Conservation (phyloP, 495 filamentous ascomycete genomes). For the Penicillium maclennaniae region DNA sequence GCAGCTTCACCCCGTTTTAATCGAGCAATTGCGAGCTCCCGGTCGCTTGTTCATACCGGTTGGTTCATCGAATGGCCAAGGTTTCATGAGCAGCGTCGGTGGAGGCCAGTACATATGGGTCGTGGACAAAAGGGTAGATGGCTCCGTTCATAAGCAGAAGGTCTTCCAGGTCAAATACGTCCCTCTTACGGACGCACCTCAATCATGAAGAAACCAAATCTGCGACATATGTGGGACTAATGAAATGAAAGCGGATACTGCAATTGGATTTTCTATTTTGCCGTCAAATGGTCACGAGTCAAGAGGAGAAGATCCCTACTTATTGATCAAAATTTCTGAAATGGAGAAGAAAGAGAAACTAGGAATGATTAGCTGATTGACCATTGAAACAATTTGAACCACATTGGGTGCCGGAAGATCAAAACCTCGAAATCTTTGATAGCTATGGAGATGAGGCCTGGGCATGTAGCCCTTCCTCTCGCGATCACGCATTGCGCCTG, state of each 20-base stretch:
- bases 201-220: background rate
- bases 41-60: conserved; percentile 89
- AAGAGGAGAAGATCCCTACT: background rate
- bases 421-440: too few relatives aligned
- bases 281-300: background rate
- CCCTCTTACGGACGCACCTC: conserved; percentile 82
- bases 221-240: background rate
- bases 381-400: too few relatives aligned
- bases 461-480: too few relatives aligned
- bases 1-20: conserved; percentile 64
- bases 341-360: too few relatives aligned
- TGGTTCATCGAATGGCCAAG: conserved; percentile 46
- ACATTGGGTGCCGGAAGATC: too few relatives aligned
- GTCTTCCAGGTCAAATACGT: conserved; percentile 87
- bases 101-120: conserved; percentile 78
- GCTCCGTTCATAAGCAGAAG: conserved; percentile 69
- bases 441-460: too few relatives aligned
- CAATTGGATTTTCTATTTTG: conserved; percentile 2
- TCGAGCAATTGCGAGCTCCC: conserved; percentile 74
- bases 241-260: background rate
- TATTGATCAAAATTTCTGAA: too few relatives aligned
- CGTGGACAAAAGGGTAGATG: conserved; percentile 81
- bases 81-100: conserved; percentile 10
- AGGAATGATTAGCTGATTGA: too few relatives aligned
- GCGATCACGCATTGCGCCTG: too few relatives aligned